A percentile compares a stretch with the other conserved stretches of the same genome.
Evolutionary conservation across 495 filamentous ascomycete genomes (phyloP).

Genomic region (Hyaloscypha hepaticicola): DNA sequence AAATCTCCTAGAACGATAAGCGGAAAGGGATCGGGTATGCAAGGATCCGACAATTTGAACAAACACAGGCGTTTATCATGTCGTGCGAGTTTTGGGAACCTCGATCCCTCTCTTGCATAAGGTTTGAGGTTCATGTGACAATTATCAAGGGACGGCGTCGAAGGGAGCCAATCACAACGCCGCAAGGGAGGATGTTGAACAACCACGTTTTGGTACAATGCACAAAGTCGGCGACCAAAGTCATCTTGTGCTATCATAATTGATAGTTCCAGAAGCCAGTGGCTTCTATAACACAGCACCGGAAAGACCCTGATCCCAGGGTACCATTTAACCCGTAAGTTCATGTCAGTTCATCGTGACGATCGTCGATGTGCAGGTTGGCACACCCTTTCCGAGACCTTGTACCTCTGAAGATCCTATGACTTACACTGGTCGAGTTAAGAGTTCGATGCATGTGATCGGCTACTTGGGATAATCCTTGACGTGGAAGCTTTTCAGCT

Average conservation of each 20-base stretch:
- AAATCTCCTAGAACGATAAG: not conserved
- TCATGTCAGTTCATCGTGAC: not conserved
- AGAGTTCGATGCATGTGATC: not conserved
- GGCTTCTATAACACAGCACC: not conserved
- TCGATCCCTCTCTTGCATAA: not conserved
- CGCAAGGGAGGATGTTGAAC: not conserved
- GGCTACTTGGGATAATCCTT: slow-evolving; percentile 78
- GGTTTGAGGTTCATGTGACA: not conserved
- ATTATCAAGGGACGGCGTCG: slow-evolving; percentile 3
- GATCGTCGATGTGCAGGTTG: not conserved
- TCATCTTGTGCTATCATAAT: not conserved
- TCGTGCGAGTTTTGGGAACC: not conserved
- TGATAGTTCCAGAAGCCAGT: not conserved
- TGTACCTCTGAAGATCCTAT: slow-evolving; percentile 8
- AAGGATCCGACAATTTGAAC: not conserved
- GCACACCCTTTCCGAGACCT: not conserved
- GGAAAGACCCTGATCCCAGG: not conserved
- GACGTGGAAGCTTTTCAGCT: slow-evolving; percentile 93
- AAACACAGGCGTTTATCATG: not conserved
- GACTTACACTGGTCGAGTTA: not conserved
- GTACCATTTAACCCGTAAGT: not conserved
- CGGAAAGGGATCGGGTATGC: not conserved
- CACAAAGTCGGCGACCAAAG: not conserved
- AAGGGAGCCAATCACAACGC: slow-evolving; percentile 7
- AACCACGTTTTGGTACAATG: not conserved